phyloP scores from a whole-genome alignment of 495 filamentous ascomycete species.

The Poronia punctata region DNA sequence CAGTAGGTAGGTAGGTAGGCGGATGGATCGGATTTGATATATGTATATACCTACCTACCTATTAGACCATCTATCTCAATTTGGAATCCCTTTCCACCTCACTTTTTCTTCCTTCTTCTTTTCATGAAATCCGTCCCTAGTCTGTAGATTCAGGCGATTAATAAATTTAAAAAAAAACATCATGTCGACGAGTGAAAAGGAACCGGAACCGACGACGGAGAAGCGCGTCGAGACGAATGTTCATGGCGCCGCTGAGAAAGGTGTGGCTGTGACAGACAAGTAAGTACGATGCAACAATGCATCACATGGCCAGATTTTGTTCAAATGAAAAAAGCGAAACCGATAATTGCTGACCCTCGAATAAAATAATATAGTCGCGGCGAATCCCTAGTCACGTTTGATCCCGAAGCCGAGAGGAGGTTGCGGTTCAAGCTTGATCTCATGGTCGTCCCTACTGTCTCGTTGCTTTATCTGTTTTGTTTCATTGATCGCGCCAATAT shows the following conservation, averaged over 20 bases:
- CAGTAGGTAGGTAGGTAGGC: no score
- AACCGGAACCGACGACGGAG: conserved; percentile 5
- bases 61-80: no score
- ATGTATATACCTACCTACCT: no score
- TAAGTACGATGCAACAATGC: conserved; percentile 24
- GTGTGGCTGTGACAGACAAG: conserved; percentile 55
- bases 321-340: neutral
- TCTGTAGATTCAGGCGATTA: no score
- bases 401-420: conserved; percentile 50
- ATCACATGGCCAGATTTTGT: neutral
- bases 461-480: conserved; percentile 53
- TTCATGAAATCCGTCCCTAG: no score
- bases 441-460: conserved; percentile 47
- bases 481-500: conserved; percentile 61
- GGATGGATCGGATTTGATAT: no score
- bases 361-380: conserved; percentile 38
- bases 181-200: no score
- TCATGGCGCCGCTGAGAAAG: conserved; percentile 49
- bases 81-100: no score
- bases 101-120: no score
- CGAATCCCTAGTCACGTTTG: conserved; percentile 49
- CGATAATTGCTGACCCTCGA: neutral
- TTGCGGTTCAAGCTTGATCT: conserved; percentile 48
- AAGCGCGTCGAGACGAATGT: conserved; percentile 13
- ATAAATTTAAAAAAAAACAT: no score